Evolutionary conservation across 495 filamentous ascomycete species (phyloP).

Genomic region (Glarea lozoyensis): DNA sequence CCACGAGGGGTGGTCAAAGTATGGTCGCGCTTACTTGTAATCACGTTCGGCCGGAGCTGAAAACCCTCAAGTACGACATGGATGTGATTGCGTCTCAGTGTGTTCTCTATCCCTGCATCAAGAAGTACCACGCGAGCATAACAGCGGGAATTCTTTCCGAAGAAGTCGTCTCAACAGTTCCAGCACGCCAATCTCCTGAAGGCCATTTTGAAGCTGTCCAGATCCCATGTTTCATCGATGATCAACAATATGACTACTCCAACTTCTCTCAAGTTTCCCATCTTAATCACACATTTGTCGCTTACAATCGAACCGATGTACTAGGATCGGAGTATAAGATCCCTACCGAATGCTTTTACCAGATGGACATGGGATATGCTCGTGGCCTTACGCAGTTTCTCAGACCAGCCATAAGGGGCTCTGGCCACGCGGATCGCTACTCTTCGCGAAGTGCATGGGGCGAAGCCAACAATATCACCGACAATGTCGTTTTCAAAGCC

Average conservation of each 20-base stretch:
- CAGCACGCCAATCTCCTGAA: not conserved
- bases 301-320: not conserved
- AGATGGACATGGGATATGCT: not conserved
- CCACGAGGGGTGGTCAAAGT: not conserved
- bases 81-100: not conserved
- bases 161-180: not conserved
- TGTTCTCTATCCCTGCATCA: not conserved
- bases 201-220: not conserved
- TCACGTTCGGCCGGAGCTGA: no score
- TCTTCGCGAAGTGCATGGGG: not conserved
- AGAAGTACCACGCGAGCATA: not conserved
- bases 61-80: not conserved
- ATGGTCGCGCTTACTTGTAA: not conserved
- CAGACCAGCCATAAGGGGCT: no score
- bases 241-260: not conserved
- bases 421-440: not conserved
- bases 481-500: not conserved
- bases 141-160: not conserved
- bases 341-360: not conserved
- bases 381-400: not conserved
- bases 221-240: not conserved
- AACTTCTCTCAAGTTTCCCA: not conserved
- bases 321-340: not conserved
- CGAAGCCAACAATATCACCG: not conserved
- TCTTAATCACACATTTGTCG: not conserved